Evolutionary conservation across 1,284 basidiomycete genomes (phyloP).

Genomic region (Xerocomus nothofagi): DNA sequence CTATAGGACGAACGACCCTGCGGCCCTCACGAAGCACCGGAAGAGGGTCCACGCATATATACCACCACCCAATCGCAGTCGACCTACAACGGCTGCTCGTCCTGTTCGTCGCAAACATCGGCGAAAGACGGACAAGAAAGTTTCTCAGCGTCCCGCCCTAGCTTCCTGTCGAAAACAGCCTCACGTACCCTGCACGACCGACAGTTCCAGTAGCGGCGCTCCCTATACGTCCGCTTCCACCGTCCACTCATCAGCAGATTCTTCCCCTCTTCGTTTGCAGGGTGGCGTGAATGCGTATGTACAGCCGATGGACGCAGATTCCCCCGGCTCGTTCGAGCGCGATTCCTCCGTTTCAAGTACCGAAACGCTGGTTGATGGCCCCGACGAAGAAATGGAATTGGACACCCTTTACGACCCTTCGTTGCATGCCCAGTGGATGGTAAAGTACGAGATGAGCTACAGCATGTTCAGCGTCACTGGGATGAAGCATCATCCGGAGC

Average conservation of each 20-base stretch:
- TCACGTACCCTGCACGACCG: background rate
- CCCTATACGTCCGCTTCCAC: background rate
- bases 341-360: background rate
- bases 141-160: background rate
- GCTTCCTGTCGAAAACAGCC: background rate
- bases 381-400: conserved; percentile 1
- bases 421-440: conserved; percentile 17
- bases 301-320: background rate
- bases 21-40: conserved; percentile 30
- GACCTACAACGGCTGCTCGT: background rate
- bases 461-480: background rate
- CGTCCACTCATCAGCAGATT: background rate
- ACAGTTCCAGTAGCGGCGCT: background rate
- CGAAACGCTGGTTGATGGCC: background rate
- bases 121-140: background rate
- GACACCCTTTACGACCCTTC: conserved; percentile 7
- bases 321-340: background rate
- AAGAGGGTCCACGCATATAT: conserved; percentile 26
- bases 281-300: background rate
- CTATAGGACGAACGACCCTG: conserved; percentile 31
- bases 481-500: background rate
- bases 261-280: conserved; percentile 4
- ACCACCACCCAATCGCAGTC: conserved; percentile 16
- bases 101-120: background rate
- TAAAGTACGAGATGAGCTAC: conserved; percentile 9